phyloP scores from a whole-genome alignment of 2,329 filamentous ascomycete species.

The Neofusicoccum sp. region DNA sequence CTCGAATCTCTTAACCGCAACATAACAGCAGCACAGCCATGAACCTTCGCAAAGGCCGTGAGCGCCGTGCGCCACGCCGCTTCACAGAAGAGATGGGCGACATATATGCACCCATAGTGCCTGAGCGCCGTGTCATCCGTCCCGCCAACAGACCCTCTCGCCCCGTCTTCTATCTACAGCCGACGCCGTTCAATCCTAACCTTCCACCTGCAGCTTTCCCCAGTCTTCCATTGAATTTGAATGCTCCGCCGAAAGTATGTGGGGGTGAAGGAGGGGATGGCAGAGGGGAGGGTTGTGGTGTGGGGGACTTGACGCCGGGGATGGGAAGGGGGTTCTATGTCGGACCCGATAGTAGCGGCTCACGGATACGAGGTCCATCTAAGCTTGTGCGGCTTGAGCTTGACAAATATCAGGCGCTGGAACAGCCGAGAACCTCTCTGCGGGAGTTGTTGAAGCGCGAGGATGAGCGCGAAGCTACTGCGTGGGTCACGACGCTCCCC shows the following conservation, averaged over 20 bases:
- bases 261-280: background rate
- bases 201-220: constrained; percentile 10
- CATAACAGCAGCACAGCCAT: background rate
- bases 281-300: background rate
- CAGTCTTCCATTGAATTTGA: background rate
- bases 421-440: background rate
- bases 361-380: background rate
- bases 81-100: background rate
- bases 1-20: background rate
- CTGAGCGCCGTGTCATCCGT: background rate
- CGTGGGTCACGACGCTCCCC: background rate
- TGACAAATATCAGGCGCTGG: background rate
- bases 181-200: constrained; percentile 4
- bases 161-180: background rate
- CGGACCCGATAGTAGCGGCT: background rate
- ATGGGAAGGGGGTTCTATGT: background rate
- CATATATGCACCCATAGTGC: background rate
- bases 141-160: background rate
- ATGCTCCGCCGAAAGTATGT: too few species aligned
- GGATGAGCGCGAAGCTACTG: background rate
- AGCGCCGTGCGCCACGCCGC: background rate
- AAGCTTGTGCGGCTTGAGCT: background rate
- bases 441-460: background rate
- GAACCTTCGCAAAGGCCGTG: background rate
- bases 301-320: background rate